Base-by-base conservation (phyloP, 2,329 filamentous ascomycete genomes). In the Phaeosphaeria sp. region DNA sequence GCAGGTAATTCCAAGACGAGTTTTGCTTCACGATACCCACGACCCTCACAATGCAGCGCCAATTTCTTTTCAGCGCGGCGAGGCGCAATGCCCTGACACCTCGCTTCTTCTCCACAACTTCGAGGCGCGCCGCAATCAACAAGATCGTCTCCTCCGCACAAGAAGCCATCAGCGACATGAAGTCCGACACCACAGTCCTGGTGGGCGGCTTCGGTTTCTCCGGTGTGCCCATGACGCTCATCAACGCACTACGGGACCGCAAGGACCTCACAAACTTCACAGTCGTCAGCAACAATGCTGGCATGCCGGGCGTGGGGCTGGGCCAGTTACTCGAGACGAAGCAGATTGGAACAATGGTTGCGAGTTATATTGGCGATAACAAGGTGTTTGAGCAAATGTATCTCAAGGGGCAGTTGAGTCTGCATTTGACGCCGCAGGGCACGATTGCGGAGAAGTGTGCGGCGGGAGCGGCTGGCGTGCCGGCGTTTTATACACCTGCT, bases 261-360 rank as follows among this genome's bases (percentile, higher is more conserved):
- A 59, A 64, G 24, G 74, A 76, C 46, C 65, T 75, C 50, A 69
- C 56, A 17, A 74, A 76, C 52, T 81, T 94, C 27, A 92, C 90
- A 0, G 90, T 90, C 20, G 89, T 93, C 1, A 93, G 90, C 50
- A 94, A 94, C 73, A 94, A 94, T 72, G 91, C 91, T 7, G 91
- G 91, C 24, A 83, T 87, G 27, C 87, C 89, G 40, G 86, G 87
- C 25, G 86, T 88, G 4, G 91, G 91, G 1, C 80, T 94, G 17
- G 87, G 90, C 1, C 84, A 87, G 8, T 83, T 93, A 27, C 86
- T 90, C 0, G 84, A 87, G 53, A 86, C 87, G 0, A 89, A 90
- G 13, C 90, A 92, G 68, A 82, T 94, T 40, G 83, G 86, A 60
- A 87, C 89, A 56, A 86, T 93, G 74, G 87, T 93, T 59, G 82